Percentiles rank a stretch among this genome's conserved stretches.
Evolutionary conservation across 768 basidiomycete species (phyloP).

Genomic region (Strobilomyces echinocephalus): DNA sequence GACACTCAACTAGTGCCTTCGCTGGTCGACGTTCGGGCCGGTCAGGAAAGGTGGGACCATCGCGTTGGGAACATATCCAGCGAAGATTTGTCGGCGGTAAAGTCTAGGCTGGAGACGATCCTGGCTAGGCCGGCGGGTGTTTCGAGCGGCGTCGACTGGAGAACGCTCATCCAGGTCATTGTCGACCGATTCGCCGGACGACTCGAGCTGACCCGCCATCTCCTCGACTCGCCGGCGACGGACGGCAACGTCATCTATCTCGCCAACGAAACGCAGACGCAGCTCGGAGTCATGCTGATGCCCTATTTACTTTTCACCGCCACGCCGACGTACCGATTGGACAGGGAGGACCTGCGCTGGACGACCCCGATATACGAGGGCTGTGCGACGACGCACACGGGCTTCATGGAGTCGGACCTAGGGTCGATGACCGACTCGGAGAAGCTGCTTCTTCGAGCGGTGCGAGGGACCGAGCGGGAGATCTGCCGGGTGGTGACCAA

Average conservation of each 20-base stretch:
- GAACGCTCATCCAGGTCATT: slow-evolving; percentile 23
- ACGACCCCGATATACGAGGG: slow-evolving; percentile 24
- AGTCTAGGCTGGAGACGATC: neutral
- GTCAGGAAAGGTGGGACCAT: slow-evolving; percentile 14
- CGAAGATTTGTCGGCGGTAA: slow-evolving; percentile 7
- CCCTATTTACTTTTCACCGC: slow-evolving; percentile 24
- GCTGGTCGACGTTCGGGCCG: slow-evolving; percentile 1
- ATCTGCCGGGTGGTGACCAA: slow-evolving; percentile 42
- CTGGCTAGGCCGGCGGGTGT: neutral
- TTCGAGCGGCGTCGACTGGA: slow-evolving; percentile 33
- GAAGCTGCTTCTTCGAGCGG: slow-evolving; percentile 18
- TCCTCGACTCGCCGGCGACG: slow-evolving; percentile 14
- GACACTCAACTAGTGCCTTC: slow-evolving; percentile 21
- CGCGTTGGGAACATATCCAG: slow-evolving; percentile 12
- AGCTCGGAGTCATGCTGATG: slow-evolving; percentile 24
- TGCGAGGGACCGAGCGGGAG: slow-evolving; percentile 36
- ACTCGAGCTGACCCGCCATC: slow-evolving; percentile 23
- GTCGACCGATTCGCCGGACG: slow-evolving; percentile 30
- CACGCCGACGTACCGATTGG: neutral
- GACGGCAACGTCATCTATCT: neutral
- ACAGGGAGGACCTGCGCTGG: slow-evolving; percentile 19
- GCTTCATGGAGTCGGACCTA: neutral
- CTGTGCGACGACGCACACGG: slow-evolving; percentile 30
- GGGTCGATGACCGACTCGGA: slow-evolving; percentile 27
- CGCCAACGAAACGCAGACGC: slow-evolving; percentile 11